phyloP scores from a whole-genome alignment of 1,284 basidiomycete genomes.

The Trichosporon asahii region DNA sequence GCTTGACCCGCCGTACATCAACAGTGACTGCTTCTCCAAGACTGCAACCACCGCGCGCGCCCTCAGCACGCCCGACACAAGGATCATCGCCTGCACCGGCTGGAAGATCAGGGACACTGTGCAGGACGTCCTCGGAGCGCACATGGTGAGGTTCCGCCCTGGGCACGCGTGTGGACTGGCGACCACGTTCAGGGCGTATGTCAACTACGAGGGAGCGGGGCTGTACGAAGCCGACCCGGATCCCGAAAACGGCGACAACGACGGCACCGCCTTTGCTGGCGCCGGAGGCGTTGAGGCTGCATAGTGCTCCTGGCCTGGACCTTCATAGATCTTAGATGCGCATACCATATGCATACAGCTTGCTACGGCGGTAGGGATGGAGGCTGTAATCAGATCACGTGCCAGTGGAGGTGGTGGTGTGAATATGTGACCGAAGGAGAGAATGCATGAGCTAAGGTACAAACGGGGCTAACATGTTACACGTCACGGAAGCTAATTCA shows the following conservation, averaged over 20 bases:
- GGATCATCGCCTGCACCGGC: constrained; percentile 16
- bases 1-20: constrained; percentile 20
- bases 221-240: background rate
- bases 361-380: background rate
- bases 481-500: too few species aligned
- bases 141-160: constrained; percentile 15
- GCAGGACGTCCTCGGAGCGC: background rate
- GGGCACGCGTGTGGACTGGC: constrained; percentile 19
- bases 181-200: constrained; percentile 18
- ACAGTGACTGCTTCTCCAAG: constrained; percentile 12
- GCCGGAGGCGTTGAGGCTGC: background rate
- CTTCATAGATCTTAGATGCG: background rate
- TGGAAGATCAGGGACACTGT: constrained; percentile 16
- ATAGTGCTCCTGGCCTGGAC: background rate
- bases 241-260: constrained; percentile 18
- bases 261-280: constrained; percentile 15
- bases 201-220: constrained; percentile 14
- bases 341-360: background rate
- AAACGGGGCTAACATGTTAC: too few species aligned
- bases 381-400: too few species aligned
- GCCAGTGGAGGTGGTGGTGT: too few species aligned
- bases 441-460: too few species aligned
- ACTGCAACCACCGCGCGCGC: constrained; percentile 11
- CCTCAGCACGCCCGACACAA: constrained; percentile 4
- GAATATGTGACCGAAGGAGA: too few species aligned